Conservation (phyloP, 2,329 filamentous ascomycete species). For the Intubia oerlemansii region DNA sequence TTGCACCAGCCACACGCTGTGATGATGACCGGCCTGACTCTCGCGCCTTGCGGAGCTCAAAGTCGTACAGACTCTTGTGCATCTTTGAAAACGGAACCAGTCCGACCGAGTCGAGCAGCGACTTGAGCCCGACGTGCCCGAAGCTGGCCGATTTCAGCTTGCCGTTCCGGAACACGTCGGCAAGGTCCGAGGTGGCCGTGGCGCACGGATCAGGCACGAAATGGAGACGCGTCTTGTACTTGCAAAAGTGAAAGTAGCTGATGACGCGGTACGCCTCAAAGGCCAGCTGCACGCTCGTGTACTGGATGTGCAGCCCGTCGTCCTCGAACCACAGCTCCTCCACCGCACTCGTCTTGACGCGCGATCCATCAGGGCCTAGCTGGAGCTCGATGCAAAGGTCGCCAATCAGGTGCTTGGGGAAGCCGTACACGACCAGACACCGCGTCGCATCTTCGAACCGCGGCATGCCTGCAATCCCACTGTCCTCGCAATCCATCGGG, state of each 20-base stretch:
- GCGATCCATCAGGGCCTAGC: background rate
- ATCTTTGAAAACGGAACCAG: slow-evolving; percentile 4
- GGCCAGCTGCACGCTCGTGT: slow-evolving; percentile 6
- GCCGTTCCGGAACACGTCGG: background rate
- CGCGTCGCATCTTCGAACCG: slow-evolving; percentile 2
- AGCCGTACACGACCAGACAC: slow-evolving; percentile 4
- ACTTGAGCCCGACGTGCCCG: slow-evolving; percentile 4
- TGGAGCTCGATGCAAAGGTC: slow-evolving; percentile 6
- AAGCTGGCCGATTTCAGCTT: slow-evolving; percentile 3
- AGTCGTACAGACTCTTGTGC: too few species aligned
- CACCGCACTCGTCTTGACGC: background rate
- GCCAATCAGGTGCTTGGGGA: slow-evolving; percentile 4
- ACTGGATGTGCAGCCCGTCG: slow-evolving; percentile 5
- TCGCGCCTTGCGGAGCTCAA: too few species aligned
- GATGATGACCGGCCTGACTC: too few species aligned
- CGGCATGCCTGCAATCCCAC: too few species aligned
- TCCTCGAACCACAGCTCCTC: slow-evolving; percentile 8
- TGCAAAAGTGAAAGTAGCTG: slow-evolving; percentile 5
- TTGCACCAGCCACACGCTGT: too few species aligned
- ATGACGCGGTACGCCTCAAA: slow-evolving; percentile 2
- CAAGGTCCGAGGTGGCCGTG: background rate
- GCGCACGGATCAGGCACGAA: slow-evolving; percentile 6
- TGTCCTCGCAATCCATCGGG: too few species aligned
- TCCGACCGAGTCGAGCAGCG: slow-evolving; percentile 5
- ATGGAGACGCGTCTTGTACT: slow-evolving; percentile 1